Evolutionary conservation across 164 flowering plant species (phyloP), one percentile per base, ranked within the genome.

Genomic region (Magnolia sinica): DNA sequence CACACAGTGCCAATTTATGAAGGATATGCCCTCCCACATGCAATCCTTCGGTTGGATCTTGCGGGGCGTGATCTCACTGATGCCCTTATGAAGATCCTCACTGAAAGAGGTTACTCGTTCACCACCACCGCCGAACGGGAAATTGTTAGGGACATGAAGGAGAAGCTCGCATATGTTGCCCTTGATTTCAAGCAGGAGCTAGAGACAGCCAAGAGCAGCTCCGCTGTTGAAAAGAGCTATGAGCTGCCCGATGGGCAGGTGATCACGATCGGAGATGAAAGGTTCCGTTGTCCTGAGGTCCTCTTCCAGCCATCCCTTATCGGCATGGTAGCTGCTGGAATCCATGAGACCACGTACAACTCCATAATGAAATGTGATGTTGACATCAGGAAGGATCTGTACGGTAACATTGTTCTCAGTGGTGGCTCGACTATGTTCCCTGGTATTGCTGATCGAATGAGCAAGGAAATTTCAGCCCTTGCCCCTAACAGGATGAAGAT

Each of bases 371-470:
- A 91, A 88, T 91, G 94, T 67, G 94, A 91, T 81, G 94, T 91
- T 8, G 94, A 91, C 86, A 89, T 91, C 81, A 89, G 94, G 86
- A 91, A 89, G 74, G 94, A 91, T 76, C 73, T 91, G 37, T 91
- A 91, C 27, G 90, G 94, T 0, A 91, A 91, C 86, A 89, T 91
- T 70, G 94, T 91, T 11, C 94, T 91, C 76, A 89, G 92, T 83
- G 96, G 96, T 81, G 96, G 96, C 24, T 83, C 96, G 7, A 92
- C 96, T 72, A 92, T 92, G 96, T 92, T 92, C 84, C 87, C 94
- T 0, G 92, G 94, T 18, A 90, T 92, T 82, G 94, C 92, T 68
- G 96, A 92, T 78, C 83, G 94, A 74, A 92, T 92, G 94, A 92
- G 94, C 89, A 92, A 90, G 86, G 96, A 92, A 77, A 92, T 92